Conservation (phyloP, 2,329 filamentous ascomycete species). For the Alternaria metachromatica region DNA sequence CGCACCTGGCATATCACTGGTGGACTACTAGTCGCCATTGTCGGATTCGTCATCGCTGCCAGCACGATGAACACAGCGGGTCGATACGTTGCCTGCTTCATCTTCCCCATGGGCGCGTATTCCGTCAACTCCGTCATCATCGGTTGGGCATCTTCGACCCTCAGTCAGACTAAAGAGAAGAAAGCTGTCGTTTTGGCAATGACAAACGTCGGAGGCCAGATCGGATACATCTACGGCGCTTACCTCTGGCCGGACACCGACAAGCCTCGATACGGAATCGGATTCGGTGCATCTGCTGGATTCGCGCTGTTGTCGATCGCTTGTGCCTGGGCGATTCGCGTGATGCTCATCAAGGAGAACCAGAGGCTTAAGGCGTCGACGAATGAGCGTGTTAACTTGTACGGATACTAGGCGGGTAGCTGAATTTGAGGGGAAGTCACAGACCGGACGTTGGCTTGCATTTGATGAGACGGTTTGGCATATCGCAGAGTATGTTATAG, state of each 20-base stretch:
- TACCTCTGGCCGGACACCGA: constrained; percentile 37
- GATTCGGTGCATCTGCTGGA: constrained; percentile 37
- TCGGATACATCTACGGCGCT: constrained; percentile 40
- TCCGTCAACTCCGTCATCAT: constrained; percentile 42
- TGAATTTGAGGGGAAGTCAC: background rate
- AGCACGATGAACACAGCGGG: constrained; percentile 37
- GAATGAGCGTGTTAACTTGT: constrained; percentile 35
- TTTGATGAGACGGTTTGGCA: background rate
- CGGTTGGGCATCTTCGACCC: constrained; percentile 37
- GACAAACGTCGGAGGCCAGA: constrained; percentile 37
- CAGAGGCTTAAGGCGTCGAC: constrained; percentile 30
- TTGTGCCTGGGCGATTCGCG: constrained; percentile 36
- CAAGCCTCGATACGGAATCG: constrained; percentile 33
- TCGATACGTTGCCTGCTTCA: constrained; percentile 40
- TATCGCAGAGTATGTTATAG: background rate
- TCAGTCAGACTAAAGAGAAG: constrained; percentile 39
- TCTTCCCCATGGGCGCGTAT: constrained; percentile 40
- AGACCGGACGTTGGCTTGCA: background rate
- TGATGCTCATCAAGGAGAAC: constrained; percentile 38
- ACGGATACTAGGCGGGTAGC: constrained; percentile 29
- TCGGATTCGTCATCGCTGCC: constrained; percentile 51
- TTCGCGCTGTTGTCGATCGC: constrained; percentile 38
- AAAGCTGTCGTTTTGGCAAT: constrained; percentile 41
- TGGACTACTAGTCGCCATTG: constrained; percentile 51
- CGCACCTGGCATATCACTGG: constrained; percentile 59